Percentiles rank a stretch among this genome's conserved stretches.
phyloP scores from a whole-genome alignment of 768 basidiomycete species.

The Daedaleopsis sinensis region DNA sequence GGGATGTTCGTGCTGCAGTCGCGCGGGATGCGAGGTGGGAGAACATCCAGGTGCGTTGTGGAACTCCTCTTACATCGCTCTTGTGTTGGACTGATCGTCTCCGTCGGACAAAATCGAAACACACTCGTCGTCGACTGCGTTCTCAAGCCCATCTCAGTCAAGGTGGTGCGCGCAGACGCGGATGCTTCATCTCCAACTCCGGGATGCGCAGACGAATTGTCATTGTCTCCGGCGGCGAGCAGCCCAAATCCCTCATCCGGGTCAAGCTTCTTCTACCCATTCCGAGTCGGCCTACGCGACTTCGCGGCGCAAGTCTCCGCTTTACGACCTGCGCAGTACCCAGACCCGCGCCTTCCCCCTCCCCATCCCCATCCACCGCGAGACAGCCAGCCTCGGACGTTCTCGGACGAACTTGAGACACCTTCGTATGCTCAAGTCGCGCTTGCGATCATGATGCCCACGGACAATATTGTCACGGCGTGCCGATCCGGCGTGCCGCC shows the following conservation, averaged over 20 bases:
- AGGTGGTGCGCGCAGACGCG: background rate
- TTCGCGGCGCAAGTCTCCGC: slow-evolving; percentile 5
- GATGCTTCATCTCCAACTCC: background rate
- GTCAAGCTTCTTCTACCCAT: slow-evolving; percentile 5
- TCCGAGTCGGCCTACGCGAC: slow-evolving; percentile 10
- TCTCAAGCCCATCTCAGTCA: slow-evolving; percentile 17
- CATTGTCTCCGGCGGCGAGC: background rate
- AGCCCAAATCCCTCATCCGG: background rate
- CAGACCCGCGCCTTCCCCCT: background rate
- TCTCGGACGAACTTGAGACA: background rate
- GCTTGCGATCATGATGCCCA: slow-evolving; percentile 17
- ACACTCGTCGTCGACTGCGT: background rate
- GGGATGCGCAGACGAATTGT: background rate
- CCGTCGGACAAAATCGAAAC: background rate
- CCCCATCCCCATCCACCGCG: background rate
- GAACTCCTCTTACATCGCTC: background rate
- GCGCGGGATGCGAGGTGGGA: slow-evolving; percentile 2
- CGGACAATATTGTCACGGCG: background rate
- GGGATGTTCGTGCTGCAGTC: slow-evolving; percentile 8
- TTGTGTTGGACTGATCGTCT: background rate
- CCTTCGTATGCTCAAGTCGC: background rate
- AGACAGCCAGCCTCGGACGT: background rate
- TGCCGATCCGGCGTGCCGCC: slow-evolving; percentile 3
- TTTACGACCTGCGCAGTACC: background rate
- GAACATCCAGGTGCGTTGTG: slow-evolving; percentile 16